Evolutionary conservation across 2,329 filamentous ascomycete species (phyloP), one percentile per base, ranked within the genome.

Genomic region (Fusarium armeniacum): DNA sequence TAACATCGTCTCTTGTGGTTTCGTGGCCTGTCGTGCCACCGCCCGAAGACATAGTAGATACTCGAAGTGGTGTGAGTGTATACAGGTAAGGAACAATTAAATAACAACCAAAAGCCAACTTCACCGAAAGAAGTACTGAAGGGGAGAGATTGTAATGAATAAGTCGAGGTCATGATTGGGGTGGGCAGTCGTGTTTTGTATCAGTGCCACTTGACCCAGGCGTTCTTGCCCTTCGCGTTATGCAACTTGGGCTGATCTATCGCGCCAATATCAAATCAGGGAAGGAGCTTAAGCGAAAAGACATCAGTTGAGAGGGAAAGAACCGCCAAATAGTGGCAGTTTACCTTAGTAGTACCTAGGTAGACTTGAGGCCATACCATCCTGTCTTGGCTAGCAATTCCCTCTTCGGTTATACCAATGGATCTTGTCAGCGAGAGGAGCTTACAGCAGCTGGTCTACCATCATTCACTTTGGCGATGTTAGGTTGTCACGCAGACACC

Each of bases 21-120:
- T 38, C 35, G 6, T 49, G 51, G 5, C 16, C 30, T 6, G 56
- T 28, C 33, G 46, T 46, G 20, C 40, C 54, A 10, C 64, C 47
- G 18, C 24, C 18, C 7, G 58, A 26, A 38, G 64, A 33, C 69
- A 72, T 67, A 7, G 16, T 28, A 11, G 20, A 26, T 12, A 24
- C 15, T 38, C 8, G 33, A 35, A 28, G 46, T 22, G 15, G 12
- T 51, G n/a, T 26, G 15, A 6, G 33, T 38, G 18, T 36, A 18
- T 13, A 11, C 20, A 22, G 28, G 20, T 59, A 22, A 13, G 20
- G 38, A 15, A 38, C 49, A 52, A 15, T 35, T 16, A 28, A 16
- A 22, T 24, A 22, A 28, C 6, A 15, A n/a, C 28, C 24, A 40
- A 8, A 20, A 8, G 36, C 13, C 13, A 10, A 32, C 24, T 22